Conservation (phyloP, 2,329 filamentous ascomycete species). For the Daldinia sp. region DNA sequence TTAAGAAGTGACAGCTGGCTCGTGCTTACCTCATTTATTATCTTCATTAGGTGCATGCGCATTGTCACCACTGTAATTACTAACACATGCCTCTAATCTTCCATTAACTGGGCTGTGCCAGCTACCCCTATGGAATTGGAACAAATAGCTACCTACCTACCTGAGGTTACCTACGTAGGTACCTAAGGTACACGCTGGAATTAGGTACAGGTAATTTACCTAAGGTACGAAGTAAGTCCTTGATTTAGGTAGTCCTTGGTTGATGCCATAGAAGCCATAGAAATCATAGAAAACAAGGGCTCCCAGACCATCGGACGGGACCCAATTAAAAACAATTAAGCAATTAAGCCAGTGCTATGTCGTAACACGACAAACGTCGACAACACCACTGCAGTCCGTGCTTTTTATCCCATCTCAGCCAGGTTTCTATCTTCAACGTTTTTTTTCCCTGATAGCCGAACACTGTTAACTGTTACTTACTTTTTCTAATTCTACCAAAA, state of each 20-base stretch:
- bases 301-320: slow-evolving; percentile 36
- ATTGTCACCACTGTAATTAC: not conserved
- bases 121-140: not conserved
- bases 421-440: slow-evolving; percentile 41
- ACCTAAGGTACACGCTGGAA: not conserved
- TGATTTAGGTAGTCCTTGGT: not conserved
- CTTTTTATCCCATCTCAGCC: slow-evolving; percentile 35
- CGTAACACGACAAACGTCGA: slow-evolving; percentile 45
- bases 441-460: slow-evolving; percentile 15
- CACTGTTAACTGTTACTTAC: slow-evolving; percentile 17
- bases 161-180: not conserved
- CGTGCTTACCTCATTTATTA: slow-evolving; percentile 2
- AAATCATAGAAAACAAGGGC: slow-evolving; percentile 18
- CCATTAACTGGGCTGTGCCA: not conserved
- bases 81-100: not conserved
- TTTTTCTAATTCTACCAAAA: slow-evolving; percentile 26
- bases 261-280: not conserved
- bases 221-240: too few relatives aligned
- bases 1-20: not conserved
- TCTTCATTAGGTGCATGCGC: not conserved
- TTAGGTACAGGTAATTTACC: too few relatives aligned
- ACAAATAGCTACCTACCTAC: not conserved
- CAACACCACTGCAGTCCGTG: slow-evolving; percentile 43
- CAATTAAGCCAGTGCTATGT: slow-evolving; percentile 24
- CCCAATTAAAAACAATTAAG: slow-evolving; percentile 6